phyloP scores from a whole-genome alignment of 2,329 filamentous ascomycete genomes.

The Xylaria sp. region DNA sequence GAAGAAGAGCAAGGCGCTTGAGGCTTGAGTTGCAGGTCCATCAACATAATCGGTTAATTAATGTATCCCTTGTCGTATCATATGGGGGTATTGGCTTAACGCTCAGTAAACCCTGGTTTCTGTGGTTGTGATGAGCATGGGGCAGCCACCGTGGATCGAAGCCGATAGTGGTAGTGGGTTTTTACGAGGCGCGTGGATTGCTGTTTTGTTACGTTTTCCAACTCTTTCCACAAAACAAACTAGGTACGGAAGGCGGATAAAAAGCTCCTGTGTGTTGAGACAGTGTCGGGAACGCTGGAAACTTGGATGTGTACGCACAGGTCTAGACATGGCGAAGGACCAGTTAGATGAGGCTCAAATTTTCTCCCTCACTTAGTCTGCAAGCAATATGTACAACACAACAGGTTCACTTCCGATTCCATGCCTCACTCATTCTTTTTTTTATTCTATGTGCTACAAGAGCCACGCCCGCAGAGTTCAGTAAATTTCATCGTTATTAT shows the following conservation, averaged over 20 bases:
- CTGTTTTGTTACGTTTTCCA: conserved; percentile 29
- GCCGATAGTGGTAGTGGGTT: conserved; percentile 20
- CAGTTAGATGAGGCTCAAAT: conserved; percentile 25
- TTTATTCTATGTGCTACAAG: background rate
- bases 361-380: conserved; percentile 18
- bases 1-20: conserved; percentile 78
- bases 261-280: conserved; percentile 9
- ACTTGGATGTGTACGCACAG: conserved; percentile 24
- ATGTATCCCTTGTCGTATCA: conserved; percentile 24
- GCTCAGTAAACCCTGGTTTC: conserved; percentile 17
- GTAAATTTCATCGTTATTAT: background rate
- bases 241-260: background rate
- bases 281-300: conserved; percentile 17
- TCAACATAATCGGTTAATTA: conserved; percentile 29
- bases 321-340: conserved; percentile 23
- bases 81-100: conserved; percentile 28
- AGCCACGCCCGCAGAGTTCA: background rate
- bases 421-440: background rate
- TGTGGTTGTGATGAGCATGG: conserved; percentile 18
- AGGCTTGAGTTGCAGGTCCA: conserved; percentile 52
- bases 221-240: conserved; percentile 6
- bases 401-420: conserved; percentile 32
- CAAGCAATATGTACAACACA: conserved; percentile 37
- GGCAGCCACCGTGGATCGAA: conserved; percentile 9
- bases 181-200: conserved; percentile 25